These are phyloP conservation scores for Pneumocystis oryctolagi DNA, from an alignment of 1,139 yeast species.

Conservation along the genomic window DNA sequence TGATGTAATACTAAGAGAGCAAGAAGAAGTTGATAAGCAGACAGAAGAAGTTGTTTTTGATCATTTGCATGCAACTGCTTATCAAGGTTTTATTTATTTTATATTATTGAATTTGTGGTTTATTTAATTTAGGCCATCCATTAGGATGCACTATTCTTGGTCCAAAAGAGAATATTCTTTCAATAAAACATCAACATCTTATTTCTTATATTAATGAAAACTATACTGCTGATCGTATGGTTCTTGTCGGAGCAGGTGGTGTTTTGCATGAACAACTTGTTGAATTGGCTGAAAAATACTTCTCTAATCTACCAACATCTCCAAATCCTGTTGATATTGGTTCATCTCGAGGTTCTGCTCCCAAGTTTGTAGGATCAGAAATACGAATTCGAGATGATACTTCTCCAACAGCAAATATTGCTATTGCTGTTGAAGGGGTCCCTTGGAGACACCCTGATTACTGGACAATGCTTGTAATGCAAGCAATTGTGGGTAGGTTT, in stretches of 20 bases:
- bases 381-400: constrained; percentile 68
- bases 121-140: constrained; percentile 40
- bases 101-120: neutral
- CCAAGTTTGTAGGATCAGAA: constrained; percentile 75
- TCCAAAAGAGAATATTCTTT: constrained; percentile 73
- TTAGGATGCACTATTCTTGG: constrained; percentile 96
- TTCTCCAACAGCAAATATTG: constrained; percentile 80
- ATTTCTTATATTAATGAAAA: constrained; percentile 66
- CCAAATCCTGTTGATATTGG: constrained; percentile 54
- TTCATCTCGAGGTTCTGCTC: constrained; percentile 53
- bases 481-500: constrained; percentile 51
- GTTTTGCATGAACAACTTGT: constrained; percentile 79
- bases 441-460: constrained; percentile 95
- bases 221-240: constrained; percentile 96
- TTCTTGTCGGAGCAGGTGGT: constrained; percentile 87
- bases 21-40: constrained; percentile 96
- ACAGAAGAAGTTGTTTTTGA: constrained; percentile 96
- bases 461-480: constrained; percentile 88
- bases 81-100: constrained; percentile 29
- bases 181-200: constrained; percentile 63
- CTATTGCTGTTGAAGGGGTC: constrained; percentile 93
- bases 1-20: constrained; percentile 87
- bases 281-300: constrained; percentile 54
- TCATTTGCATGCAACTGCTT: constrained; percentile 86
- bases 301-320: constrained; percentile 61